A percentile compares a stretch with the other conserved stretches of the same genome.
Conservation (phyloP, 495 filamentous ascomycete genomes). For the Daldinia concentrica region DNA sequence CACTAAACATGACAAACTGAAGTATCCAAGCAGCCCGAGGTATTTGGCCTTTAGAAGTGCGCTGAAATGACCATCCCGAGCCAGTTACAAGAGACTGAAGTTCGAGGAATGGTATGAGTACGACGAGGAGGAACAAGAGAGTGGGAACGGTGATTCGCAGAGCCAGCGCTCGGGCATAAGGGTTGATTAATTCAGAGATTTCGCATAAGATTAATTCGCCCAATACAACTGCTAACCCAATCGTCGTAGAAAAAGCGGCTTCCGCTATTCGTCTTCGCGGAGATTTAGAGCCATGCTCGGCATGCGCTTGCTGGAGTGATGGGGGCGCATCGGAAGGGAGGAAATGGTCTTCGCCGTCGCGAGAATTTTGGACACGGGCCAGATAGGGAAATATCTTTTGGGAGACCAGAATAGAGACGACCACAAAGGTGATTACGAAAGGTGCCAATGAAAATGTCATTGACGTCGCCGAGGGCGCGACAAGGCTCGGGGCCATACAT, state of each 20-base stretch:
- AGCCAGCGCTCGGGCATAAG: slow-evolving; percentile 66
- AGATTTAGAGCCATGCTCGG: slow-evolving; percentile 57
- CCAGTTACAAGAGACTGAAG: slow-evolving; percentile 70
- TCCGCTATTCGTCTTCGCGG: slow-evolving; percentile 64
- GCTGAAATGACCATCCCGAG: slow-evolving; percentile 65
- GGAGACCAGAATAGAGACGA: slow-evolving; percentile 58
- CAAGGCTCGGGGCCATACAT: slow-evolving; percentile 46
- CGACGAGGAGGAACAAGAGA: slow-evolving; percentile 71
- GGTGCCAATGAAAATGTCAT: slow-evolving; percentile 53
- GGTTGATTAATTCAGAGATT: slow-evolving; percentile 74
- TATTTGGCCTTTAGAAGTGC: slow-evolving; percentile 58
- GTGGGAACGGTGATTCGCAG: slow-evolving; percentile 71
- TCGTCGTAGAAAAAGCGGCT: slow-evolving; percentile 72
- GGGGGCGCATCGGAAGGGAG: slow-evolving; percentile 62
- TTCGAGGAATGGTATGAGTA: slow-evolving; percentile 76
- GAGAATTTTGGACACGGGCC: slow-evolving; percentile 58
- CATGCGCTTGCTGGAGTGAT: slow-evolving; percentile 59
- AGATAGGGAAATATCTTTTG: slow-evolving; percentile 72
- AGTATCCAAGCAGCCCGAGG: slow-evolving; percentile 65
- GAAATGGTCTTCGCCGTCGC: slow-evolving; percentile 61
- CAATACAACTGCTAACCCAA: slow-evolving; percentile 76
- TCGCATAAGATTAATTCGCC: slow-evolving; percentile 81
- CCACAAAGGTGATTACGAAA: slow-evolving; percentile 45
- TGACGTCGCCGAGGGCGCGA: slow-evolving; percentile 41
- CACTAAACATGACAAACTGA: slow-evolving; percentile 63